Evolutionary conservation across 2,329 filamentous ascomycete genomes (phyloP).

Genomic region (Botrytis hyacinthi): DNA sequence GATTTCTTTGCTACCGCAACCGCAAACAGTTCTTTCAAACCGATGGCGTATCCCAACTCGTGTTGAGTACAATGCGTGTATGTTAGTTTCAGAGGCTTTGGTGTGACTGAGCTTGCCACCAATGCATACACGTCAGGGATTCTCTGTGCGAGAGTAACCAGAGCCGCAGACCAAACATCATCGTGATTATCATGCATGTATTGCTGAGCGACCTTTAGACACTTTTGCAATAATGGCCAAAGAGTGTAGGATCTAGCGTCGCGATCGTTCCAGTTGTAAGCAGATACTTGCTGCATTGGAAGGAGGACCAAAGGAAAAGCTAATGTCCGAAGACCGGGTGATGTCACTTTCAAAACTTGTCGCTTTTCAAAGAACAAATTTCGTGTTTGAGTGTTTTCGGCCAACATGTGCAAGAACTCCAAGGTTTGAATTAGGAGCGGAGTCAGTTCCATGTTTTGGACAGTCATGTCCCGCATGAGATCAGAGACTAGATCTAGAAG

Average conservation of each 20-base stretch:
- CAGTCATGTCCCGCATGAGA: background rate
- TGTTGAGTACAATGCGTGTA: background rate
- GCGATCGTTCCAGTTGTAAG: background rate
- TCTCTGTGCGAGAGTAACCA: background rate
- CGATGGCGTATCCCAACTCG: background rate
- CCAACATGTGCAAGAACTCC: background rate
- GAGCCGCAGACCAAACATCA: background rate
- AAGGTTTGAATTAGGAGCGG: background rate
- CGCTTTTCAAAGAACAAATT: background rate
- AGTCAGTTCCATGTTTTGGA: background rate
- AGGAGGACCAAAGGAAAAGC: background rate
- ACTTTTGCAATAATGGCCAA: background rate
- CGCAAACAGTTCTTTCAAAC: background rate
- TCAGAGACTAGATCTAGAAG: background rate
- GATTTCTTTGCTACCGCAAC: background rate
- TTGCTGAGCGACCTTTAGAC: background rate
- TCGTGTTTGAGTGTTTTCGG: fast-evolving
- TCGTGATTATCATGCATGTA: background rate
- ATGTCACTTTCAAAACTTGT: background rate
- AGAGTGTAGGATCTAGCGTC: background rate
- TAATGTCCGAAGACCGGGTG: background rate
- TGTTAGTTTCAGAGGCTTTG: fast-evolving
- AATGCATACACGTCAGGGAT: background rate
- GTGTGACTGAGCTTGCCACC: background rate
- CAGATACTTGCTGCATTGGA: background rate